Conservation (phyloP, 2,329 filamentous ascomycete species). For the Teratosphaeria nubilosa region DNA sequence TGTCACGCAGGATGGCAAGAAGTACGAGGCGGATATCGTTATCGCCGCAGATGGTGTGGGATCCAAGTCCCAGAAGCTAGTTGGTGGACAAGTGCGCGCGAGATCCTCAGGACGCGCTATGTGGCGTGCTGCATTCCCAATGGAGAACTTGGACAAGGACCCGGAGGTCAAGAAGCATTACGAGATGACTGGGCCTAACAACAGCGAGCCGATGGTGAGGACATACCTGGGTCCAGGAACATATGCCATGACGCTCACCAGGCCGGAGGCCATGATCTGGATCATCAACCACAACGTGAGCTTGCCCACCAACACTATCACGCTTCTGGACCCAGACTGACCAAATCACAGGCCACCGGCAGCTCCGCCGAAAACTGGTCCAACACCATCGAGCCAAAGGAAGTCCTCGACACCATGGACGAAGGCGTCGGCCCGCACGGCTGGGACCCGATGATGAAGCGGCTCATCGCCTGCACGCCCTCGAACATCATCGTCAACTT, state of each 20-base stretch:
- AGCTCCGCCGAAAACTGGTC: constrained; percentile 37
- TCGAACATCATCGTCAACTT: constrained; percentile 40
- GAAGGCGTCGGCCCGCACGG: constrained; percentile 33
- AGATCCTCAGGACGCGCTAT: constrained; percentile 42
- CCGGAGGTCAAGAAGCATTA: constrained; percentile 42
- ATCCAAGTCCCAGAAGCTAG: constrained; percentile 40
- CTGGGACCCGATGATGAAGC: constrained; percentile 38
- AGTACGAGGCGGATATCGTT: constrained; percentile 38
- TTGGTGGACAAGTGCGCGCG: constrained; percentile 34
- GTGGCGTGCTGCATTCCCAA: constrained; percentile 44
- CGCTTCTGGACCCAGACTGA: neutral
- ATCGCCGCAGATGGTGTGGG: constrained; percentile 46
- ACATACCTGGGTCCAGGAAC: constrained; percentile 35
- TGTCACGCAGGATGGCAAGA: constrained; percentile 21
- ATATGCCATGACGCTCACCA: constrained; percentile 36
- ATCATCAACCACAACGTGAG: constrained; percentile 39
- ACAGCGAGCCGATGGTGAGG: constrained; percentile 35
- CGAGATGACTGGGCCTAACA: constrained; percentile 37
- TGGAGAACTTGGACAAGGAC: constrained; percentile 40
- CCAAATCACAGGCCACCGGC: constrained; percentile 28
- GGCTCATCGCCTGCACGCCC: constrained; percentile 35
- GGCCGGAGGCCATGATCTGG: constrained; percentile 40
- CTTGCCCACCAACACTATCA: neutral
- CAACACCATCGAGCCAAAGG: constrained; percentile 36
- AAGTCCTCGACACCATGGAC: constrained; percentile 37